Conservation (phyloP, 2,329 filamentous ascomycete genomes). For the Fusarium drepaniforme region DNA sequence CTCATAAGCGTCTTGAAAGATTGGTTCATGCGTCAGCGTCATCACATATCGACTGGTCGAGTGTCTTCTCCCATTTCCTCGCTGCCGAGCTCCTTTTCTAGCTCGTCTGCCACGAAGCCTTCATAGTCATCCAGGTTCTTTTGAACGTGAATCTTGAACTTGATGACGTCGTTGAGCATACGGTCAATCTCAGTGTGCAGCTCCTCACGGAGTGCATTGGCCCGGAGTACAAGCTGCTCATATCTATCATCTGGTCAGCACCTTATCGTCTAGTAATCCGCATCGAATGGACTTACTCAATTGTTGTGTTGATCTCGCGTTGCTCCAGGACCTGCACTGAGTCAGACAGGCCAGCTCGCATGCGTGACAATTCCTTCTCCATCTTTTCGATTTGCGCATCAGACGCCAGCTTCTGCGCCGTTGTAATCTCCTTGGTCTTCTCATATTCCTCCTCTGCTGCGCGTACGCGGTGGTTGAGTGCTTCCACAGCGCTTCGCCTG, state of each 20-base stretch:
- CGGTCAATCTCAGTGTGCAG: slow-evolving; percentile 97
- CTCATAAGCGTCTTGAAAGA: slow-evolving; percentile 40
- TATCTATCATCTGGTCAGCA: slow-evolving; percentile 67
- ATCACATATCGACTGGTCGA: slow-evolving; percentile 57
- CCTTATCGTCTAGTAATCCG: neutral
- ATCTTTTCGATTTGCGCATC: slow-evolving; percentile 98
- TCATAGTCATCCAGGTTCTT: slow-evolving; percentile 95
- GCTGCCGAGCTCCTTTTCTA: slow-evolving; percentile 84
- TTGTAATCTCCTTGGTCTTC: slow-evolving; percentile 88
- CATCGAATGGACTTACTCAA: slow-evolving; percentile 75
- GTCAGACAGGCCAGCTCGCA: slow-evolving; percentile 86
- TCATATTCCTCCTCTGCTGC: slow-evolving; percentile 95
- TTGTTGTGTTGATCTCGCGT: slow-evolving; percentile 94
- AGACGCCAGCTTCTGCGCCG: slow-evolving; percentile 86
- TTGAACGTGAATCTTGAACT: slow-evolving; percentile 98
- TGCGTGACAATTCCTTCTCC: slow-evolving; percentile 97
- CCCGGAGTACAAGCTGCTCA: slow-evolving; percentile 89
- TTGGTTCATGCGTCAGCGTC: slow-evolving; percentile 28
- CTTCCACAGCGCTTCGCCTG: slow-evolving; percentile 92
- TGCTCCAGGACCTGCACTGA: slow-evolving; percentile 94
- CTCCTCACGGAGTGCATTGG: slow-evolving; percentile 90
- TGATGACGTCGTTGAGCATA: slow-evolving; percentile 97
- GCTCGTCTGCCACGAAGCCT: slow-evolving; percentile 90
- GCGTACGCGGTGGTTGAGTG: slow-evolving; percentile 87
- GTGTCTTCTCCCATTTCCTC: slow-evolving; percentile 70